Evolutionary conservation across 805 yeast genomes (phyloP), one percentile per base, ranked within the genome.

Genomic region (Nakazawaea peltata): DNA sequence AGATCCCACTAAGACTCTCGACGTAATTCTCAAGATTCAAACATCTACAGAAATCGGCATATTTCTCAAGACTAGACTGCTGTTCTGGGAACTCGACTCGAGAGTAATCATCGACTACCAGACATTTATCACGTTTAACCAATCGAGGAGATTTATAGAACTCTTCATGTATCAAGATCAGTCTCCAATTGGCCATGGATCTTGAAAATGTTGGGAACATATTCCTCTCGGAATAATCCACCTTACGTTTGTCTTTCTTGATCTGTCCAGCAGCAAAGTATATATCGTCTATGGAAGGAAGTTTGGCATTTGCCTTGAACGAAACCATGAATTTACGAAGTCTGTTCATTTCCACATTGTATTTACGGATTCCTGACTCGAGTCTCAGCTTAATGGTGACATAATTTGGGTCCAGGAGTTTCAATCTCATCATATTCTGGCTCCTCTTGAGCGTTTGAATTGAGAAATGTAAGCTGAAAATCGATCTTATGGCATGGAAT

Each of bases 101-200:
- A 10, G 22, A 13, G 28, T 6, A 17, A 23, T 28, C 22, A 7
- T 15, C 6, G 29, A 24, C 15, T 2, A 18, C 12, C 18, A 24
- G 9, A 25, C 33, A 35, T 5, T 25, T 11, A 9, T 15, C 19
- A 28, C 5, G 2, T 4, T 7, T 16, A 28, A 19, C 14, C 17
- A 12, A 6, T 13, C 23, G 10, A 21, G 7, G 10, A 7, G 7
- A 8, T 7, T 8, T 19, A 15, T 26, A 16, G 13, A 30, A 30
- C 25, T 36, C 39, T 21, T 36, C 32, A 12, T 22, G 16, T 14
- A 36, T 18, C 14, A 36, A 21, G 4, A 36, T 15, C 32, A 15
- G 30, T 26, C 39, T 30, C 39, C 39, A 36, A 18, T 36, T 36
- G 5, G 15, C 15, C 39, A 36, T 36, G 10, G 27, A 19, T n/a